Evolutionary conservation across 2,329 filamentous ascomycete genomes (phyloP).

Genomic region (Pseudohalonectria lignicola): DNA sequence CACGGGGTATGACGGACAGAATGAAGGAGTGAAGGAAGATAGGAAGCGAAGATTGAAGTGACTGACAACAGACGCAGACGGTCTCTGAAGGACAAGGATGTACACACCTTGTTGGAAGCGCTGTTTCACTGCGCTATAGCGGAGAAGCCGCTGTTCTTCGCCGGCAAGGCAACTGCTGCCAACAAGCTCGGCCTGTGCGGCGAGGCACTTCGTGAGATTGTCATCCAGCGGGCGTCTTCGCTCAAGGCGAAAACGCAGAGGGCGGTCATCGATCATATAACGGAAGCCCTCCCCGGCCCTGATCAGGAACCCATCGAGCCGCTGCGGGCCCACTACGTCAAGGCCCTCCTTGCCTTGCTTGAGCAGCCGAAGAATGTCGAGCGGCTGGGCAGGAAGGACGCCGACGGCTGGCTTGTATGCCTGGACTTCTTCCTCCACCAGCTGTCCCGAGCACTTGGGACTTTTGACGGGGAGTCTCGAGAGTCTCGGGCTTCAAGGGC

Average conservation of each 20-base stretch:
- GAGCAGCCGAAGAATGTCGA: constrained; percentile 69
- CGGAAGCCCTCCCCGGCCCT: constrained; percentile 54
- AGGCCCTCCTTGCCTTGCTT: constrained; percentile 59
- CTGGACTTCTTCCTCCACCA: constrained; percentile 60
- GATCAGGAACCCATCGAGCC: constrained; percentile 56
- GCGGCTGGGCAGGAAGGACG: constrained; percentile 48
- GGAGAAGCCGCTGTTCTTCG: constrained; percentile 57
- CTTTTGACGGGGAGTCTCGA: no score
- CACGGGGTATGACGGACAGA: no score
- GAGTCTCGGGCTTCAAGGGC: no score
- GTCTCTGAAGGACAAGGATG: constrained; percentile 61
- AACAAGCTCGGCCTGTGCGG: constrained; percentile 58
- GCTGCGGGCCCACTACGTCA: constrained; percentile 67
- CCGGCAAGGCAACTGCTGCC: constrained; percentile 38
- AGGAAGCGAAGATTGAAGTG: no score
- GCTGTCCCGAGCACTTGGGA: no score
- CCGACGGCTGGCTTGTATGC: constrained; percentile 55
- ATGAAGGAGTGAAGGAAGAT: constrained; percentile 1
- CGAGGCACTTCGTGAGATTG: constrained; percentile 57
- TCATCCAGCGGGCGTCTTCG: constrained; percentile 56
- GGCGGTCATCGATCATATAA: constrained; percentile 71
- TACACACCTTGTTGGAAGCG: constrained; percentile 69
- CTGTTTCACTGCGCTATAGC: constrained; percentile 59
- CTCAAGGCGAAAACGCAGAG: constrained; percentile 70
- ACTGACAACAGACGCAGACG: constrained; percentile 5